Conservation (phyloP, 2,329 filamentous ascomycete genomes). For the Paraphaeosphaeria minitans region DNA sequence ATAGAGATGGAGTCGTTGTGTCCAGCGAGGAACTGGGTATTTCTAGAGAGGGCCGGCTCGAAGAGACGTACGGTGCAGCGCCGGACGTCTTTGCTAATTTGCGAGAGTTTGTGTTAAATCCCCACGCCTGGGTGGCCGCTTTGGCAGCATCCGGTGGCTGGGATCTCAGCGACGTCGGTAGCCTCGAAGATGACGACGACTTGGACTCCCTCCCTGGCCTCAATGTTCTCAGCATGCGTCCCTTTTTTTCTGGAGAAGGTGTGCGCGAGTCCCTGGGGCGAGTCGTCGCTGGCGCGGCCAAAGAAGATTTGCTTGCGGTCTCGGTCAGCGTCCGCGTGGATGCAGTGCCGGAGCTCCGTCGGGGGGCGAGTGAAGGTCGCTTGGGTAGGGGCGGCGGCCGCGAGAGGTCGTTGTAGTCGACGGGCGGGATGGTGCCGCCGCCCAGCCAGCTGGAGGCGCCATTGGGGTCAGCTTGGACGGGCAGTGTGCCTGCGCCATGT, state of each 20-base stretch:
- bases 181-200: constrained; percentile 50
- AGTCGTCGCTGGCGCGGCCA: constrained; percentile 39
- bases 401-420: constrained; percentile 81
- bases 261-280: constrained; percentile 58
- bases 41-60: constrained; percentile 38
- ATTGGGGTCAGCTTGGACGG: constrained; percentile 18
- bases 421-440: constrained; percentile 78
- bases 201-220: constrained; percentile 54
- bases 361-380: constrained; percentile 53
- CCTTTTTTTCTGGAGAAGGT: constrained; percentile 67
- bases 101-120: constrained; percentile 36
- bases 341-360: constrained; percentile 53
- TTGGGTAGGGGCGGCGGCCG: constrained; percentile 65
- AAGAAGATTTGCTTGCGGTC: constrained; percentile 29
- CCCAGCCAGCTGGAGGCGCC: constrained; percentile 66
- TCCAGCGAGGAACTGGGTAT: constrained; percentile 20
- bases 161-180: constrained; percentile 51
- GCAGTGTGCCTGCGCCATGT: constrained; percentile 17
- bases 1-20: constrained; percentile 14
- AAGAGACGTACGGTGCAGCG: constrained; percentile 23
- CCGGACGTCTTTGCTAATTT: constrained; percentile 17
- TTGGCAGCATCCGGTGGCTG: constrained; percentile 63
- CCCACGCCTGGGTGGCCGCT: constrained; percentile 68
- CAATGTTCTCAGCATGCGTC: constrained; percentile 62
- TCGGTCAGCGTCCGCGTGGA: constrained; percentile 30